These are phyloP conservation scores for Colletotrichum gigasporum DNA, from an alignment of 2,329 filamentous ascomycete species.

Conservation along the genomic window DNA sequence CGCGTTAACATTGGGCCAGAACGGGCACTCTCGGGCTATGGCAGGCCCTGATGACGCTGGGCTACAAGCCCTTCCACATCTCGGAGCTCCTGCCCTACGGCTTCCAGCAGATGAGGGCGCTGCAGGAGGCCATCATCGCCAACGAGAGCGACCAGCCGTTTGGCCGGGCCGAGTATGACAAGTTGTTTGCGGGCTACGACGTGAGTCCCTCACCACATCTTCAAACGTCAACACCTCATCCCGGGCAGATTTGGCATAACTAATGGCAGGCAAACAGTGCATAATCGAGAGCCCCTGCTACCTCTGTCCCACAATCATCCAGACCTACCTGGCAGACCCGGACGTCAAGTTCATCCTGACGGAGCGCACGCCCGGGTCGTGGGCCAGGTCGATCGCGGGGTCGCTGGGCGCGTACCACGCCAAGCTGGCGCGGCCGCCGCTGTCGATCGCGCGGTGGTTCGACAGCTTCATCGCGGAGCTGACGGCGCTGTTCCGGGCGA, in stretches of 20 bases:
- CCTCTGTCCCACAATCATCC: slow-evolving; percentile 41
- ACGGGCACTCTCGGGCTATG: slow-evolving; percentile 49
- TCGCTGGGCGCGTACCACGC: slow-evolving; percentile 33
- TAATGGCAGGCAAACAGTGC: background rate
- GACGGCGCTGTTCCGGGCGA: slow-evolving; percentile 21
- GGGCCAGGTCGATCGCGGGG: slow-evolving; percentile 42
- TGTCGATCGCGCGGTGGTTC: slow-evolving; percentile 26
- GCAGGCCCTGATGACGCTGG: slow-evolving; percentile 43
- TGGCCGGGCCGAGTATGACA: slow-evolving; percentile 48
- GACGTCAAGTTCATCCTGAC: slow-evolving; percentile 48
- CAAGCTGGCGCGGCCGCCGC: slow-evolving; percentile 18
- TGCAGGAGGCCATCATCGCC: slow-evolving; percentile 41
- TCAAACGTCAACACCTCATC: too few species aligned
- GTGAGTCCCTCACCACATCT: slow-evolving; percentile 20
- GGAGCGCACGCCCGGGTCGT: slow-evolving; percentile 45
- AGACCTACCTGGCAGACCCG: slow-evolving; percentile 38
- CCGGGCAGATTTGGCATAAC: too few species aligned
- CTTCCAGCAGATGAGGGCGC: slow-evolving; percentile 37
- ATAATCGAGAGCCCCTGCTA: slow-evolving; percentile 35
- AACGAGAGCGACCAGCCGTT: slow-evolving; percentile 39
- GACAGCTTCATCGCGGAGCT: slow-evolving; percentile 26
- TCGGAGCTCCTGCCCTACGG: slow-evolving; percentile 39
- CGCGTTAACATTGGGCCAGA: slow-evolving; percentile 36
- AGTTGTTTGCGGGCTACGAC: slow-evolving; percentile 50
- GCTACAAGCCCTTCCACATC: slow-evolving; percentile 49